Base-by-base conservation (phyloP, 495 filamentous ascomycete genomes). In the Penicillium robsamsonii region DNA sequence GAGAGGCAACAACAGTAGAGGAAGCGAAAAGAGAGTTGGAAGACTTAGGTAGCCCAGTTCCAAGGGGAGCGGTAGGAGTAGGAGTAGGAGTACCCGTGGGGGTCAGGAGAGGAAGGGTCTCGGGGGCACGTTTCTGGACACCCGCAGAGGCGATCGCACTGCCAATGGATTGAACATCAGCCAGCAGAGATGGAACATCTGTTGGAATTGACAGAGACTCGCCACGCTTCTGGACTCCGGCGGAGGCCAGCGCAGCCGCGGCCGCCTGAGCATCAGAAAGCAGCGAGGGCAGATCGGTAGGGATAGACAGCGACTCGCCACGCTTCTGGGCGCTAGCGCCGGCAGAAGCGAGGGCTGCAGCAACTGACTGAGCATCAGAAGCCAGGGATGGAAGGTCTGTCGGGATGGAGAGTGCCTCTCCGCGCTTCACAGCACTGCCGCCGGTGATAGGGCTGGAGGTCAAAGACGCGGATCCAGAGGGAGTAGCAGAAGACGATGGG, bases 241-340 rank as follows among this genome's bases (percentile, higher is more conserved):
- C 43, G 4, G 61, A 64, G 2, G 50, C 58, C 5, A 61, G 38
- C 12, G 50, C 55, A 17, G 42, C 50, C 6, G 35, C 54, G 27
- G 47, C 41, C 3, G 59, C 50, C 40, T 58, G 35, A 17, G 59
- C 59, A 12, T 61, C 59, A 7, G 59, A 55, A 6, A 53, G 22
- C 10, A 61, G 30, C 12, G 59, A 61, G 3, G 59, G 46, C 0
- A 61, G 55, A 35, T 56, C 55, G 17, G 55, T 64, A 17, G 62
- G 62, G n/a, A 65, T 45, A 3, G 56, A 46, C 0, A 53, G 24
- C 12, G 41, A 10, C 9, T 30, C 56, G 1, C 35, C 43, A 35
- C 56, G 55, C 55, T 57, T 57, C 41, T 56, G 54, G 31, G 37
- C 54, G 11, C 54, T 37, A 30, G 45, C 54, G 27, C 53, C 53